A percentile compares a stretch with the other conserved stretches of the same genome.
Conservation (phyloP, 768 basidiomycete genomes). For the Mycena metata region DNA sequence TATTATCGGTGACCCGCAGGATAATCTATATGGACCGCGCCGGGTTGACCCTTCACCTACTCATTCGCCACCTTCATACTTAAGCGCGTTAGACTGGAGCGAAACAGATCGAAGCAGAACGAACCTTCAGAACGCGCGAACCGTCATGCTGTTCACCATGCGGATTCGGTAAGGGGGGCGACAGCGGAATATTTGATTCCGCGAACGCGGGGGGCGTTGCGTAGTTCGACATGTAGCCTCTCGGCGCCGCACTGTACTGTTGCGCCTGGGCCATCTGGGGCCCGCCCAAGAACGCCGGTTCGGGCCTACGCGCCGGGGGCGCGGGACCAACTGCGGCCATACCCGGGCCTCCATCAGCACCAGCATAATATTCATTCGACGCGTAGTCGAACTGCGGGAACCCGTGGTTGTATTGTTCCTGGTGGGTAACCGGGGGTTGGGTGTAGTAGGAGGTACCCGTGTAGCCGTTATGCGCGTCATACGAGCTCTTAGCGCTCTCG, state of each 20-base stretch:
- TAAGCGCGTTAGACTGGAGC: not conserved
- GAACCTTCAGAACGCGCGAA: not conserved
- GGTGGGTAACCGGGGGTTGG: not conserved
- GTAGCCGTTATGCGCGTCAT: not conserved
- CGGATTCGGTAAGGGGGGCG: constrained; percentile 2
- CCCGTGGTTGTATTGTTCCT: not conserved
- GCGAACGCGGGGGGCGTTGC: not conserved
- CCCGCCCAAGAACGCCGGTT: not conserved
- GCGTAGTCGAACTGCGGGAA: not conserved
- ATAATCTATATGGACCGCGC: too few species aligned
- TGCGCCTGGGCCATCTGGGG: not conserved
- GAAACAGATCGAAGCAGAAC: not conserved
- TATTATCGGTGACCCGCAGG: too few species aligned
- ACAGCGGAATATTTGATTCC: not conserved
- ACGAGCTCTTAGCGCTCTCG: not conserved
- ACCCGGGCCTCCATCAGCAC: not conserved
- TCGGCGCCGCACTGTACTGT: not conserved
- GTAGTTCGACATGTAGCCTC: constrained; percentile 1
- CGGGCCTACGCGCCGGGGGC: not conserved
- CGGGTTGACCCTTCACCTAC: not conserved
- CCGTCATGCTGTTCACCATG: not conserved
- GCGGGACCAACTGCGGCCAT: not conserved
- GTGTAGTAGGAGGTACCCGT: not conserved
- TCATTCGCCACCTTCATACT: not conserved
- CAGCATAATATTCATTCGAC: not conserved